Base-by-base conservation (phyloP, 2,329 filamentous ascomycete genomes). In the Huntiella omanensis region DNA sequence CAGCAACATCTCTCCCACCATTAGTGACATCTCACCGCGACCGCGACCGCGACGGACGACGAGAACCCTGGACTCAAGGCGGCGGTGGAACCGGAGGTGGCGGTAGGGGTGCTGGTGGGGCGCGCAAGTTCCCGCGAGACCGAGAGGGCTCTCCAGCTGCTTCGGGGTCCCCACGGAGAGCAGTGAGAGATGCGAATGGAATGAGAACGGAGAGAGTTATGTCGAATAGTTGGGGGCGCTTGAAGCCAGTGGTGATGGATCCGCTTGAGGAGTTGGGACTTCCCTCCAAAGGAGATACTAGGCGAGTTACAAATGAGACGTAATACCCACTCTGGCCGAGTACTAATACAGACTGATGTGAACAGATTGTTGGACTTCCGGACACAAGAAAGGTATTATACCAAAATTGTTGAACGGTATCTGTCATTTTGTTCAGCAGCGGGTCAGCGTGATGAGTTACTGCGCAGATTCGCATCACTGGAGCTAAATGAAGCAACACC, bases 241-340 rank as follows among this genome's bases (percentile, higher is more conserved):
- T 92, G 52, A 86, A 81, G 59, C 80, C 83, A 10, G 71, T 79
- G 50, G 74, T 80, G 39, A 65, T 76, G 48, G 86, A 95, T 59
- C 75, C 83, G 11, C 67, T 96, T 22, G 83, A 92, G 54, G 72
- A 69, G 50, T 81, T 92, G 53, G 87, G 88, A 1, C 70, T 94
- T 53, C 84, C 84, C 4, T 94, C 86, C 2, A 95, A 94, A 58
- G 88, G 88, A 45, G 88, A 96, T 60, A 82, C 71, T 41, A 80
- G 82, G 86, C 88, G 67, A 35, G 57, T 49, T 19, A 32, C 33
- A 40, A 1, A 33, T 16, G 8, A 8, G 2, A 17, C 15, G 32
- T 49, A 45, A 33, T 22, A 3, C 1, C 28, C 4, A 35, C 13
- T n/a, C 3, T 2, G 34, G 11, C 13, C 17, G 39, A 32, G 38